phyloP scores from a whole-genome alignment of 1,284 basidiomycete genomes.

The Peniophora sp. region DNA sequence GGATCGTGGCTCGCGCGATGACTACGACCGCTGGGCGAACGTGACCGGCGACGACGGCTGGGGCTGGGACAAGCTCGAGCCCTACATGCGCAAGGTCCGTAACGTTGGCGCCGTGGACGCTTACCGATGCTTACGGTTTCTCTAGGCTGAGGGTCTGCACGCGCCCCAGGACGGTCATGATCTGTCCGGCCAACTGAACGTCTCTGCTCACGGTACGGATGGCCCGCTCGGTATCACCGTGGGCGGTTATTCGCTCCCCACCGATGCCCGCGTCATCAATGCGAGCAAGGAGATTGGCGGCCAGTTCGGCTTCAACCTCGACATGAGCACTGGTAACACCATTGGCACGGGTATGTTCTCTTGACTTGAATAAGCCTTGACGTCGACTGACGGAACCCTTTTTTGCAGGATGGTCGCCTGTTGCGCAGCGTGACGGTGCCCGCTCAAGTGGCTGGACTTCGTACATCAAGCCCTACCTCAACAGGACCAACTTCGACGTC shows the following conservation, averaged over 20 bases:
- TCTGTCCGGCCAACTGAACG: slow-evolving; percentile 21
- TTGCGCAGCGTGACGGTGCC: slow-evolving; percentile 22
- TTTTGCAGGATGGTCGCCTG: slow-evolving; percentile 30
- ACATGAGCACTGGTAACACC: slow-evolving; percentile 25
- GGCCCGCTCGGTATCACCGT: slow-evolving; percentile 26
- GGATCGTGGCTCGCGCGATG: slow-evolving; percentile 21
- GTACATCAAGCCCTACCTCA: slow-evolving; percentile 25
- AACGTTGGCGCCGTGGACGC: background rate
- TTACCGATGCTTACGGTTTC: background rate
- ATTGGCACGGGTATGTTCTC: slow-evolving; percentile 23
- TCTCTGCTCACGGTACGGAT: slow-evolving; percentile 19
- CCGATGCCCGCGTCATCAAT: slow-evolving; percentile 17
- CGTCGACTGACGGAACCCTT: too few relatives aligned
- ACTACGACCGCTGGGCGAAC: slow-evolving; percentile 19
- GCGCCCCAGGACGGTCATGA: slow-evolving; percentile 22
- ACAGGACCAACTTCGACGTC: slow-evolving; percentile 32
- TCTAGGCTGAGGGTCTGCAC: slow-evolving; percentile 22
- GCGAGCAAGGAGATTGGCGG: slow-evolving; percentile 14
- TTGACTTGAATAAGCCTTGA: too few relatives aligned
- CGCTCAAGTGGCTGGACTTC: slow-evolving; percentile 28
- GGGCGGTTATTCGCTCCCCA: slow-evolving; percentile 14
- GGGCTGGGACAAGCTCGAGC: slow-evolving; percentile 21
- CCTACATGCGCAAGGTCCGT: slow-evolving; percentile 21
- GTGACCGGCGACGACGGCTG: slow-evolving; percentile 21
- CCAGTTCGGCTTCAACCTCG: slow-evolving; percentile 23